A percentile compares a stretch with the other conserved stretches of the same genome.
Conservation (phyloP, 2,329 filamentous ascomycete genomes). For the Hortaea werneckii region DNA sequence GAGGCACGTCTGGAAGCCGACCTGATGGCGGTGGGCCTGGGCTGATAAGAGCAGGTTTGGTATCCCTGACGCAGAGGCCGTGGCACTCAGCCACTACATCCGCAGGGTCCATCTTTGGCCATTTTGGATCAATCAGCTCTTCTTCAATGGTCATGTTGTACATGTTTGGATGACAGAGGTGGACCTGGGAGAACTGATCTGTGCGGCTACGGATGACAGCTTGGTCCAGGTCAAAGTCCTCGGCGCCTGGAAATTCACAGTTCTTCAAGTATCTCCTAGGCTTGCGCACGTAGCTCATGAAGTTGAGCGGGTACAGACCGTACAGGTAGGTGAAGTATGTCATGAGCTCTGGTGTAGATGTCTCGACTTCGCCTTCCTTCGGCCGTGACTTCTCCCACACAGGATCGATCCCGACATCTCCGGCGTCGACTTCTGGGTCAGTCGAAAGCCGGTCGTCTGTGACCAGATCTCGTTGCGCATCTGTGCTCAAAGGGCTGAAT, state of each 20-base stretch:
- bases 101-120: slow-evolving; percentile 68
- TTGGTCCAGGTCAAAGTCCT: slow-evolving; percentile 69
- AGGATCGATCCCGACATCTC: slow-evolving; percentile 25
- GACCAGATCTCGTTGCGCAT: slow-evolving; percentile 24
- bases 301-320: slow-evolving; percentile 74
- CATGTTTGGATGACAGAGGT: slow-evolving; percentile 75
- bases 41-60: slow-evolving; percentile 31
- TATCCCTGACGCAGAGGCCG: slow-evolving; percentile 47
- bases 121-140: slow-evolving; percentile 67
- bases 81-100: slow-evolving; percentile 75
- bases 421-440: slow-evolving; percentile 30
- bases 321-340: slow-evolving; percentile 76
- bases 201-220: slow-evolving; percentile 66
- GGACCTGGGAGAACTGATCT: slow-evolving; percentile 61
- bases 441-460: slow-evolving; percentile 24
- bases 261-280: slow-evolving; percentile 68
- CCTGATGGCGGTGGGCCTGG: slow-evolving; percentile 38
- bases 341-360: slow-evolving; percentile 55
- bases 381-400: slow-evolving; percentile 57
- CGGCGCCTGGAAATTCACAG: slow-evolving; percentile 57
- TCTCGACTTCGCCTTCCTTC: slow-evolving; percentile 52
- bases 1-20: slow-evolving; percentile 37
- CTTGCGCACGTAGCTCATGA: slow-evolving; percentile 77
- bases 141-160: slow-evolving; percentile 70
- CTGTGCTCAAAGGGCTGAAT: slow-evolving; percentile 29